phyloP scores from a whole-genome alignment of 2,329 filamentous ascomycete species.

The Hypoxylon sp. region DNA sequence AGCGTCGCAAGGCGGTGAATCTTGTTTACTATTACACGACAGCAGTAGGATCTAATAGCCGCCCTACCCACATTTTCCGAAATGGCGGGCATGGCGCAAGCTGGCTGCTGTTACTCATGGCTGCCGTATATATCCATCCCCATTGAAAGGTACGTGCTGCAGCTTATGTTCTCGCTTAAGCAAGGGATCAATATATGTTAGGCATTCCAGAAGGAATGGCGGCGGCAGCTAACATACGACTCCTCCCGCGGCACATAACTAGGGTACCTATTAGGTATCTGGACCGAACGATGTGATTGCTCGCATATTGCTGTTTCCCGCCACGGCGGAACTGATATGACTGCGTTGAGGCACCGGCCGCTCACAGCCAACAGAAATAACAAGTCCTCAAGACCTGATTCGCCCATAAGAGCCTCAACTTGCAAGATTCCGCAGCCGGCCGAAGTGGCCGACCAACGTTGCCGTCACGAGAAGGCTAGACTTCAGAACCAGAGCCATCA shows the following conservation, averaged over 20 bases:
- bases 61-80: constrained; percentile 10
- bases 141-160: constrained; percentile 10
- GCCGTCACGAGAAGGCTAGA: background rate
- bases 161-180: constrained; percentile 28
- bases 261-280: background rate
- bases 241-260: constrained; percentile 7
- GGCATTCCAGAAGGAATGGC: constrained; percentile 25
- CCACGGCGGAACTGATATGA: background rate
- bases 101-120: constrained; percentile 2
- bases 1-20: constrained; percentile 37
- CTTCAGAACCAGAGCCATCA: background rate
- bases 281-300: constrained; percentile 5
- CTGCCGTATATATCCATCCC: constrained; percentile 9
- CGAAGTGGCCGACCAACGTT: background rate
- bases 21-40: constrained; percentile 23
- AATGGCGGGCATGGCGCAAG: constrained; percentile 16
- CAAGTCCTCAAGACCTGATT: background rate
- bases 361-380: background rate
- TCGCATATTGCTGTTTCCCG: constrained; percentile 3
- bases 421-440: background rate
- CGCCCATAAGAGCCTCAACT: constrained; percentile 6
- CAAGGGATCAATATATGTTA: constrained; percentile 10
- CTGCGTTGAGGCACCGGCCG: background rate
- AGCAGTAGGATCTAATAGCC: constrained; percentile 29
- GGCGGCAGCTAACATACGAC: constrained; percentile 6